Evolutionary conservation across 106 monocot genomes (phyloP), one percentile per base, ranked within the genome.

Genomic region (Allium sativum): DNA sequence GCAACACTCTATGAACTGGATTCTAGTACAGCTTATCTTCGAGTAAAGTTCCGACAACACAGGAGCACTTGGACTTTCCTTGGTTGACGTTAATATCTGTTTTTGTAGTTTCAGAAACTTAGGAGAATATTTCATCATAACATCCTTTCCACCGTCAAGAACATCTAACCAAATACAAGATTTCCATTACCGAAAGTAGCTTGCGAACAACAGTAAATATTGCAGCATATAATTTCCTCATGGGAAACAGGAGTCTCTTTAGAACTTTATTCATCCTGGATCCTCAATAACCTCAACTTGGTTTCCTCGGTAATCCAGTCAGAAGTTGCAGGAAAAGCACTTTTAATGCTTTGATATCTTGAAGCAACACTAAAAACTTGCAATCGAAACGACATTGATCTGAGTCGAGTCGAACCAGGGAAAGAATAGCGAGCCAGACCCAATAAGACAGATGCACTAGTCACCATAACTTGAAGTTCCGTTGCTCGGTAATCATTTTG

Each of bases 91-190:
- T 55, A 55, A 55, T 55, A 55, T 55, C 55, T 55, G 20, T 31
- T 83, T 76, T 14, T 69, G 18, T 53, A 79, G 10, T 21, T 56
- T 56, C 45, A 56, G 56, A 44, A 40, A 19, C 10, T 61, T 65
- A 40, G 59, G n/a, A 10, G 40, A 45, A 54, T 77, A 68, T 59
- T 17, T 45, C 16, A 45, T 80, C 53, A 71, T 74, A 80, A 65
- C 73, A 77, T 64, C 56, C 12, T 42, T 69, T 20, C 72, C 95
- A 69, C 95, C 90, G 75, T 92, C 98, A 65, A 99, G 85, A 21
- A 88, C 80, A 83, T 99, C 92, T 16, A 99, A 92, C 98, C 98
- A 99, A 50, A 99, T 81, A 65, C 79, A 88, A 55, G 82, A 83
- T 69, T 85, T 99, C 16, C 92, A 73, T 79, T 52, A 53, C 98